Percentiles rank a stretch among this genome's conserved stretches.
Evolutionary conservation across 75 land plant species (phyloP).

Genomic region (Larix kaempferi): DNA sequence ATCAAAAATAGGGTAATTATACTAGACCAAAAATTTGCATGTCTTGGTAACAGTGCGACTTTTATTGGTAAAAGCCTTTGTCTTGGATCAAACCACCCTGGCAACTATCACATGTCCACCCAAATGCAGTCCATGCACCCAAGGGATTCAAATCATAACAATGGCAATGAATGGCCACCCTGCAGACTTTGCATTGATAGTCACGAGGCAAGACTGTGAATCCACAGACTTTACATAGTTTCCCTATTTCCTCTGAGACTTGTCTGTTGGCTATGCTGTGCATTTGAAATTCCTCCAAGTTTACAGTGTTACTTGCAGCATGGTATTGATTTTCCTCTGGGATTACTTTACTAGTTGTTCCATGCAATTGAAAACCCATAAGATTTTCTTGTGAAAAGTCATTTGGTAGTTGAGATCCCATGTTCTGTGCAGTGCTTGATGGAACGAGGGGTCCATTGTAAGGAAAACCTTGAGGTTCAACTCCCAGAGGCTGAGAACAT

Average conservation of each 20-base stretch:
- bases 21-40: background rate
- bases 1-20: background rate
- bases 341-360: background rate
- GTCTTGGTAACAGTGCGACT: background rate
- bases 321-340: background rate
- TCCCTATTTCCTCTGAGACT: background rate
- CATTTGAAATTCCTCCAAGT: background rate
- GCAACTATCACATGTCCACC: background rate
- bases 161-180: background rate
- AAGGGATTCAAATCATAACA: background rate
- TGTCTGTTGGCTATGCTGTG: background rate
- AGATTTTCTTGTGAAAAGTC: background rate
- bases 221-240: background rate
- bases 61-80: background rate
- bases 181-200: background rate
- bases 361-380: background rate
- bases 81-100: slow-evolving; percentile 4
- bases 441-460: background rate
- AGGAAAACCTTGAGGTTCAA: too few species aligned
- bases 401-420: background rate
- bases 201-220: background rate
- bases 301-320: background rate
- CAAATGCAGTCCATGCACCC: background rate
- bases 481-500: background rate
- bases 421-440: background rate